phyloP scores from a whole-genome alignment of 1,284 basidiomycete species.

The Ceratobasidium sp. region DNA sequence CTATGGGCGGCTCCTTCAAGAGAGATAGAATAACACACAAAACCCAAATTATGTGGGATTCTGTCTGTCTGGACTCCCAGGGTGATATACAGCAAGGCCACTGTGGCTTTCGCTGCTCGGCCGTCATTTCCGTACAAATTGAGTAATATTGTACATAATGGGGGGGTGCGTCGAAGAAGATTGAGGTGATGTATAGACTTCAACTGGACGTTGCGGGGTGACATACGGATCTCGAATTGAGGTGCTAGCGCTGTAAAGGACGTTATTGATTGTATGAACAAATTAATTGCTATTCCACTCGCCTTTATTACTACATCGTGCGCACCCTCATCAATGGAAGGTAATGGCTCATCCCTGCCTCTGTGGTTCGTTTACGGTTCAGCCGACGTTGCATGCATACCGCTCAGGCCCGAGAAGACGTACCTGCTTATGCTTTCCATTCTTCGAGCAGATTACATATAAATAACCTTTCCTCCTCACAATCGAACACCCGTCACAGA shows the following conservation, averaged over 20 bases:
- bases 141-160: neutral
- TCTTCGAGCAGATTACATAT: slow-evolving; percentile 93
- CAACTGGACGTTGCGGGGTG: neutral
- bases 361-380: neutral
- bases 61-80: too few species aligned
- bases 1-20: too few species aligned
- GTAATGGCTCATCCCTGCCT: slow-evolving; percentile 12
- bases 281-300: too few species aligned
- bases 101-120: too few species aligned
- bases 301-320: too few species aligned
- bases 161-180: neutral
- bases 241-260: too few species aligned
- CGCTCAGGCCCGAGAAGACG: neutral
- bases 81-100: too few species aligned
- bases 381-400: neutral
- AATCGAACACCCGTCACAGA: slow-evolving; percentile 91
- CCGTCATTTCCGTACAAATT: neutral
- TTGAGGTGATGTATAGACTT: neutral
- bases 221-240: too few species aligned
- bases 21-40: too few species aligned
- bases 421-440: slow-evolving; percentile 99
- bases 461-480: slow-evolving; percentile 92
- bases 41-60: too few species aligned
- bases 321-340: neutral
- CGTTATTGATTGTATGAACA: too few species aligned